A percentile compares a stretch with the other conserved stretches of the same genome.
Conservation (phyloP, 495 filamentous ascomycete species). For the Hyaloscypha hepaticicola region DNA sequence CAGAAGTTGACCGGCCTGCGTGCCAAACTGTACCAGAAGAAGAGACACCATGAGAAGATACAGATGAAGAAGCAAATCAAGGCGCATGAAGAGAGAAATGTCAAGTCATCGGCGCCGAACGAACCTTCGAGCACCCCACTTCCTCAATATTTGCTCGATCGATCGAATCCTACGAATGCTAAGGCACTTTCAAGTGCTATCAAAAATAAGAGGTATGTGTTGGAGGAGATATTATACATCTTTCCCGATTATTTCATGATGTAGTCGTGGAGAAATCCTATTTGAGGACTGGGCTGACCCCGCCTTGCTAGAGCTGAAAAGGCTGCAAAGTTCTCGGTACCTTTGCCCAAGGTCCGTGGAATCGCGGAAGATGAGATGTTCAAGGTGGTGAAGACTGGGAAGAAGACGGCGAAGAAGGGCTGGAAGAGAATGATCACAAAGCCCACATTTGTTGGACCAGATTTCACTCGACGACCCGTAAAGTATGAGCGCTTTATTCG, state of each 20-base stretch:
- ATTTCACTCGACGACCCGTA: constrained; percentile 89
- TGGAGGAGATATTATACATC: no score
- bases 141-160: constrained; percentile 57
- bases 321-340: constrained; percentile 93
- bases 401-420: constrained; percentile 56
- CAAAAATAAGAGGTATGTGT: no score
- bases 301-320: constrained; percentile 88
- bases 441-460: constrained; percentile 64
- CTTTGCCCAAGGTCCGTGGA: constrained; percentile 89
- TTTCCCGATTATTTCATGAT: no score
- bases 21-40: constrained; percentile 93
- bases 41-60: constrained; percentile 95
- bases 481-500: constrained; percentile 88
- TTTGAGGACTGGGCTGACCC: no score
- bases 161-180: constrained; percentile 78
- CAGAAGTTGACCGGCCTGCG: constrained; percentile 89
- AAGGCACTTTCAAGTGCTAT: constrained; percentile 84
- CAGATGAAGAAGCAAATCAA: constrained; percentile 98
- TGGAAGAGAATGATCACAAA: constrained; percentile 92
- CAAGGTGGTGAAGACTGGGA: constrained; percentile 92
- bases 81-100: constrained; percentile 82
- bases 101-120: constrained; percentile 60
- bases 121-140: constrained; percentile 30
- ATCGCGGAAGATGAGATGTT: constrained; percentile 99
- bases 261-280: no score